Evolutionary conservation across 495 filamentous ascomycete species (phyloP), one percentile per base, ranked within the genome.

Genomic region (Margaritispora aquatica): DNA sequence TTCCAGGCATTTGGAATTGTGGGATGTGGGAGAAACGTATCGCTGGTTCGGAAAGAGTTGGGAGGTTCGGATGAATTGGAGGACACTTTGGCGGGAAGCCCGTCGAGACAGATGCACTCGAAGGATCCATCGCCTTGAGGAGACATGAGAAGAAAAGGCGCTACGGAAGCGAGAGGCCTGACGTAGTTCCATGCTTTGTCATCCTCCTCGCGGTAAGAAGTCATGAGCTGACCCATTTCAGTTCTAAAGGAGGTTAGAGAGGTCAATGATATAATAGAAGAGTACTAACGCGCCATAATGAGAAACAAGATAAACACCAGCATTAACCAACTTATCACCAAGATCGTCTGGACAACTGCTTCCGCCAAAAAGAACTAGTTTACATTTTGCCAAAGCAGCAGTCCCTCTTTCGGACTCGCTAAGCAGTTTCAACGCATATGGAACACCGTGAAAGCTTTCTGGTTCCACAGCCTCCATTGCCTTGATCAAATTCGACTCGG

Each of bases 161-260:
- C 50, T 10, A 69, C 36, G 1, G 63, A 61, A 2, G 63, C 54
- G 3, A 62, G 55, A 19, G 66, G 66, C 5, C 74, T 64, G 34
- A 78, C 44, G 50, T 77, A 78, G 53, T 73, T 69, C 76, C 76
- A 79, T 13, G 66, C 68, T 29, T 69, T 75, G 58, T 79, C 75
- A 1, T 64, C 70, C 15, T 58, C 47, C 1, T 68, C 63, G 23
- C 83, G 74, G 20, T 68, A 73, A 0, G 80, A 83, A 23, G 74
- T 82, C 78, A 84, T 80, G 10, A 85, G 66, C 53, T 80, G 77
- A 26, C 80, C 81, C 5, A 76, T 78, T 55, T 86, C 83, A 0
- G 83, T 84, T 0, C 75, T 75, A 46, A 0, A 24, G 7, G 7
- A 23, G 66, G 26, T 38, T 50, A 48, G 26, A 4, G 4, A 23